Conservation (phyloP, 2,329 filamentous ascomycete species). For the Myotisia sp. region DNA sequence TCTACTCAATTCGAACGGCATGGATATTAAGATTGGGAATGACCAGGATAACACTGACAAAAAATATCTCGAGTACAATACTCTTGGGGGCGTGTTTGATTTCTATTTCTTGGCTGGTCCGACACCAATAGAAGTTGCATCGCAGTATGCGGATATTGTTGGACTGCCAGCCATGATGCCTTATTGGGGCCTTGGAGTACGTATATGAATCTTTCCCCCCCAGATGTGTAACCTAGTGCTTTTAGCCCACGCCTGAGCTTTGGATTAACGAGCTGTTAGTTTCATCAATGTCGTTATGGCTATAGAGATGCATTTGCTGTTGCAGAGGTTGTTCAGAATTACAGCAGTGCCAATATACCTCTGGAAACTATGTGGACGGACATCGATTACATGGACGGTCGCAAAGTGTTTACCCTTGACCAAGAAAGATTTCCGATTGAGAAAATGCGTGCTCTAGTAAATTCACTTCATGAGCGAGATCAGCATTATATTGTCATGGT, state of each 20-base stretch:
- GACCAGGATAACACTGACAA: slow-evolving; percentile 35
- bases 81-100: slow-evolving; percentile 57
- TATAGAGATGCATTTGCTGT: slow-evolving; percentile 33
- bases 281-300: slow-evolving; percentile 46
- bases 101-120: slow-evolving; percentile 48
- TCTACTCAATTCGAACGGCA: slow-evolving; percentile 52
- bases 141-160: slow-evolving; percentile 41
- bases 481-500: slow-evolving; percentile 60
- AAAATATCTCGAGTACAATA: slow-evolving; percentile 62
- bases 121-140: slow-evolving; percentile 38
- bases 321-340: slow-evolving; percentile 23
- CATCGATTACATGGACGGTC: slow-evolving; percentile 20
- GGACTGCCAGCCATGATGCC: slow-evolving; percentile 43
- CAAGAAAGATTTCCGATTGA: slow-evolving; percentile 42
- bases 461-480: slow-evolving; percentile 45
- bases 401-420: slow-evolving; percentile 24
- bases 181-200: slow-evolving; percentile 45
- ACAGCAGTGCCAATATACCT: slow-evolving; percentile 20
- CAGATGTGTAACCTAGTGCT: neutral
- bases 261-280: slow-evolving; percentile 10
- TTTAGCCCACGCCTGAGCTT: neutral
- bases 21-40: slow-evolving; percentile 49
- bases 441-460: slow-evolving; percentile 48
- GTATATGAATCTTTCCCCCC: slow-evolving; percentile 1
- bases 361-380: slow-evolving; percentile 24